Percentiles rank a stretch among this genome's conserved stretches.
Conservation (phyloP, 768 basidiomycete species). For the Panellus pusillus region DNA sequence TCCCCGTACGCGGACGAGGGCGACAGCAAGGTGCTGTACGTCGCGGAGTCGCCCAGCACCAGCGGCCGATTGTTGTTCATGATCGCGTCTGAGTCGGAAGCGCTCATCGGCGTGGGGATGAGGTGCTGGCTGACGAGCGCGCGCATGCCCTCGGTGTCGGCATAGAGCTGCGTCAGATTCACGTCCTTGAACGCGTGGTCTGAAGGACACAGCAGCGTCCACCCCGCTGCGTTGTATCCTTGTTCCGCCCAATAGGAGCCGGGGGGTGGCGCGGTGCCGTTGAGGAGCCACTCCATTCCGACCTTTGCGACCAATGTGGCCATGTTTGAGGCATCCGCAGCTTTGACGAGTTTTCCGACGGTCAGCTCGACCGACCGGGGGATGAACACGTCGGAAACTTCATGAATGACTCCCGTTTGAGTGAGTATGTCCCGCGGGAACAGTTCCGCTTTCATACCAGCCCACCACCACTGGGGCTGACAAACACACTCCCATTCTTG, state of each 20-base stretch:
- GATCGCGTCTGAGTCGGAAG: conserved; percentile 28
- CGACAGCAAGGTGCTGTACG: conserved; percentile 80
- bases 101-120: conserved; percentile 46
- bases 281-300: conserved; percentile 87
- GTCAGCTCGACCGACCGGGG: conserved; percentile 87
- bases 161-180: conserved; percentile 76
- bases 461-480: conserved; percentile 80
- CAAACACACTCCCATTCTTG: conserved; percentile 49
- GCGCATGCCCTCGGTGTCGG: conserved; percentile 51
- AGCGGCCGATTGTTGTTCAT: conserved; percentile 75
- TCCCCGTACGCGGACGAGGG: conserved; percentile 70
- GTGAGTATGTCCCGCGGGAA: conserved; percentile 73
- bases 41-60: conserved; percentile 63
- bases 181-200: conserved; percentile 89
- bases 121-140: conserved; percentile 76
- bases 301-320: conserved; percentile 77
- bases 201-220: conserved; percentile 89
- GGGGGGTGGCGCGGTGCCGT: conserved; percentile 78
- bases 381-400: conserved; percentile 80
- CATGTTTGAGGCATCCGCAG: conserved; percentile 90
- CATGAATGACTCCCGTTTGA: conserved; percentile 87
- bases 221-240: conserved; percentile 53
- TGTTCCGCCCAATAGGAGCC: conserved; percentile 63
- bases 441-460: conserved; percentile 62
- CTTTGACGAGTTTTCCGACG: conserved; percentile 86